Evolutionary conservation across 2,329 filamentous ascomycete species (phyloP), one percentile per base, ranked within the genome.

Genomic region (Coniochaeta hoffmannii): DNA sequence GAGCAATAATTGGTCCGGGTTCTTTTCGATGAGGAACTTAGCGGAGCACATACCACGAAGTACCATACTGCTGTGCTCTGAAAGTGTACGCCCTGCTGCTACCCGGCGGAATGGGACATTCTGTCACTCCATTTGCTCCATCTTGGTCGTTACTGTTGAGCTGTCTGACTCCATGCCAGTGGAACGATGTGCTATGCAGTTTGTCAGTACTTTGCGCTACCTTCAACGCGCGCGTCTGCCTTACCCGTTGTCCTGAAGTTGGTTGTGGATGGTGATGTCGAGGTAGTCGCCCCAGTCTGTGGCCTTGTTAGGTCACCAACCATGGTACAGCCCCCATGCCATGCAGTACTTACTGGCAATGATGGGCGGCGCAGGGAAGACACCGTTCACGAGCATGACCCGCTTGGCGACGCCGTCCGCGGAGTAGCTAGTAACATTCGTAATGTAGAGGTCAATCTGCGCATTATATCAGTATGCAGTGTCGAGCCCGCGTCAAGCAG

Each of bases 181-280:
- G 74, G 17, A 76, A 64, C 2, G 71, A 70, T 6, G 71, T 71
- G 17, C 64, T 65, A 19, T 15, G 9, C 7, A 3, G 26, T 7
- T 22, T 30, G 36, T 57, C 55, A 53, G 55, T 31, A 34, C 12
- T 14, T 24, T 7, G 14, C 30, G 49, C 34, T 24, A 4, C 2
- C 1, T 15, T 46, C 11, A 1, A 6, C 8, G 19, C 5, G 19
- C 26, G 46, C 34, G 17, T n/a, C n/a, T 22, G 30, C 58, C 59
- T 34, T 36, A 64, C 57, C 66, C 66, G 31, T 67, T 66, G 12
- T 62, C 62, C 6, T 74, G 75, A 3, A 87, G 76, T 10, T 79
- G 73, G 65, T 88, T 88, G 68, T 80, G 74, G 57, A 86, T 76
- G 35, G 81, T 81, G 52, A 86, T 77, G 50, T 84, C 68, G 36